Conservation (phyloP, 2,329 filamentous ascomycete genomes). For the Kalmusia sp. region DNA sequence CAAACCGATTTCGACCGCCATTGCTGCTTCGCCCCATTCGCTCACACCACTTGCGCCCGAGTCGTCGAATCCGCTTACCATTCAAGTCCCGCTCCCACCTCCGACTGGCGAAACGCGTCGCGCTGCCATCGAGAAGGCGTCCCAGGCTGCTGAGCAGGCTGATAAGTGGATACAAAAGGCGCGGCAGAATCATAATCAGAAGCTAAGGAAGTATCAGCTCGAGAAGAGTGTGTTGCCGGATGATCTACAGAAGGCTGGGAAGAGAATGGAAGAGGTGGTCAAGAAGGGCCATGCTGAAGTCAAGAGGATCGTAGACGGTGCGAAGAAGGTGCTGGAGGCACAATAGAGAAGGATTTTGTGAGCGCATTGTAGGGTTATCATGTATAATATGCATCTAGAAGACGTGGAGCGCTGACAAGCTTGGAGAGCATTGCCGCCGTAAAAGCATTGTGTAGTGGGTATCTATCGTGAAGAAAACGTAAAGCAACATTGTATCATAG, state of each 20-base stretch:
- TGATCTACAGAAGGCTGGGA: conserved; percentile 57
- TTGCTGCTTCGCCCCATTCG: conserved; percentile 59
- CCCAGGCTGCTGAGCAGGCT: conserved; percentile 52
- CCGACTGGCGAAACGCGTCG: conserved; percentile 64
- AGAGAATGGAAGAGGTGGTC: conserved; percentile 59
- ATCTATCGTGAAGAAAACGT: background rate
- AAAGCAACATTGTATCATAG: background rate
- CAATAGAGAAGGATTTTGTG: conserved; percentile 21
- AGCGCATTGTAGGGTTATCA: background rate
- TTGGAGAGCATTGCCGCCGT: background rate
- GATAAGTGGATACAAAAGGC: conserved; percentile 51
- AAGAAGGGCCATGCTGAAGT: conserved; percentile 57
- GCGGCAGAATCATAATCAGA: conserved; percentile 57
- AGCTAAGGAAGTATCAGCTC: conserved; percentile 52
- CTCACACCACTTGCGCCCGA: conserved; percentile 60
- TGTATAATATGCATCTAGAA: background rate
- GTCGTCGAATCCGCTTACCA: conserved; percentile 56
- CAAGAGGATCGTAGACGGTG: conserved; percentile 57
- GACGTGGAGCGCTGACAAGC: background rate
- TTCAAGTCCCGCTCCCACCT: conserved; percentile 63
- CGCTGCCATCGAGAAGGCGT: conserved; percentile 46
- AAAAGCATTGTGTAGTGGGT: conserved; percentile 1
- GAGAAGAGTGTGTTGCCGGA: conserved; percentile 54
- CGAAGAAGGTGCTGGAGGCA: conserved; percentile 55
- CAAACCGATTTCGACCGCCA: conserved; percentile 61